Conservation (phyloP, 495 filamentous ascomycete genomes). For the Acidiella bohemica region DNA sequence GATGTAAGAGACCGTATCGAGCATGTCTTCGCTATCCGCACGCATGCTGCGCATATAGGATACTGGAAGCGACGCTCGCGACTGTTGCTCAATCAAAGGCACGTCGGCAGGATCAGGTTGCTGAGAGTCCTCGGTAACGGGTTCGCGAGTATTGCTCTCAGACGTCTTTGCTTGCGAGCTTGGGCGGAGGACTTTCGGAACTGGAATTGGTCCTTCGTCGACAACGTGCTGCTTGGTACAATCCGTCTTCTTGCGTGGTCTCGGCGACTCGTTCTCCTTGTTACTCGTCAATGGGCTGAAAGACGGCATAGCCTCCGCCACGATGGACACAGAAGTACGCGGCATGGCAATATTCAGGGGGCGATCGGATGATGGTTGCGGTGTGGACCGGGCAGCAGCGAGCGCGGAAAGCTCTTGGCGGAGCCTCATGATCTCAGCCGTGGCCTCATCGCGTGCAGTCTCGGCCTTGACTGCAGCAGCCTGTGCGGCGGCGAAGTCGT, state of each 20-base stretch:
- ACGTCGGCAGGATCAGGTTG: not conserved
- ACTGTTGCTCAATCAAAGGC: not conserved
- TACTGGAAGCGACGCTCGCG: too few species aligned
- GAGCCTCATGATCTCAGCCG: not conserved
- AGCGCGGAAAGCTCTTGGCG: constrained; percentile 1
- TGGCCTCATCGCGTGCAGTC: not conserved
- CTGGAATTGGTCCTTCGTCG: constrained; percentile 4
- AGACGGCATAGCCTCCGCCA: constrained; percentile 7
- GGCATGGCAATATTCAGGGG: not conserved
- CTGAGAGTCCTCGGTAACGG: constrained; percentile 7
- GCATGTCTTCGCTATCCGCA: constrained; percentile 10
- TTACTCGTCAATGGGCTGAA: too few species aligned
- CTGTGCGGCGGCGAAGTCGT: too few species aligned
- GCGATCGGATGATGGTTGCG: not conserved
- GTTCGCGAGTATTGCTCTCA: not conserved
- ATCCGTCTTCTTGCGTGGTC: constrained; percentile 21
- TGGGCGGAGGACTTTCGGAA: constrained; percentile 5
- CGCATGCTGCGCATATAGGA: not conserved
- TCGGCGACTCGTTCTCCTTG: constrained; percentile 11
- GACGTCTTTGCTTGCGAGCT: not conserved
- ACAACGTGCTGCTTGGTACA: constrained; percentile 9
- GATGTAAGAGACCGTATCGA: not conserved
- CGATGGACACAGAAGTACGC: not conserved
- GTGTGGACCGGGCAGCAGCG: not conserved
- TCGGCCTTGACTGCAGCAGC: not conserved